phyloP scores from a whole-genome alignment of 2,329 filamentous ascomycete species.

The Colletotrichum paranaense region DNA sequence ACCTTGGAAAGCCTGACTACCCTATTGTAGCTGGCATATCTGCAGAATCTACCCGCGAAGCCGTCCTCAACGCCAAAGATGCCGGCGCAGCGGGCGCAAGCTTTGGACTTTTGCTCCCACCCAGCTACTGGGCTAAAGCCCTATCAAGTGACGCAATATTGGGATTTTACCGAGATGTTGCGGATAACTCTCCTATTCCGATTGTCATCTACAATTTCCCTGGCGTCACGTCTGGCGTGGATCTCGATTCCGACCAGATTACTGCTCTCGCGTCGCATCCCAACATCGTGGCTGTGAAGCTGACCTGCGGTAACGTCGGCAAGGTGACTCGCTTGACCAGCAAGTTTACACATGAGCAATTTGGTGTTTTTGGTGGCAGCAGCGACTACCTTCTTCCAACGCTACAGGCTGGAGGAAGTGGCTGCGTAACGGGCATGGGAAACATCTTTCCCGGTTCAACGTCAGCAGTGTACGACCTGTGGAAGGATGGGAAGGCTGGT shows the following conservation, averaged over 20 bases:
- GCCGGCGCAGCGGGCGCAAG: constrained; percentile 73
- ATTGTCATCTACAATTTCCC: constrained; percentile 41
- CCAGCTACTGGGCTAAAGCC: constrained; percentile 74
- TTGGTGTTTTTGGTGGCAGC: constrained; percentile 56
- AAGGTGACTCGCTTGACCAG: constrained; percentile 63
- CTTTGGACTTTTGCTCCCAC: constrained; percentile 75
- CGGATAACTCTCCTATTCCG: constrained; percentile 55
- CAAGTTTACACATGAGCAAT: constrained; percentile 50
- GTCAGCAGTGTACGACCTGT: constrained; percentile 53
- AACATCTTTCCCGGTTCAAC: constrained; percentile 58
- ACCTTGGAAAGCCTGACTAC: constrained; percentile 47
- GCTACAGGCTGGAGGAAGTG: constrained; percentile 51
- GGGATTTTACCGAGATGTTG: constrained; percentile 72
- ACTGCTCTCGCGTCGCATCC: constrained; percentile 62
- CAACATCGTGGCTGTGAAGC: constrained; percentile 71
- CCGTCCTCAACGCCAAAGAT: constrained; percentile 73
- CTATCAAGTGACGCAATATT: constrained; percentile 68
- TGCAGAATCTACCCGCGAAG: constrained; percentile 73
- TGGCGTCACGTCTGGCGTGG: constrained; percentile 38
- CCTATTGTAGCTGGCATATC: constrained; percentile 59
- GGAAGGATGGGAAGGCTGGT: constrained; percentile 48
- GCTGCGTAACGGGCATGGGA: constrained; percentile 58
- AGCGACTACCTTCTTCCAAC: constrained; percentile 56
- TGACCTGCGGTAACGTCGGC: constrained; percentile 64
- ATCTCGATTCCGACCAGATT: constrained; percentile 39